Conservation (phyloP, 352 stramenopile genomes). For the Pythium dissotocum region DNA sequence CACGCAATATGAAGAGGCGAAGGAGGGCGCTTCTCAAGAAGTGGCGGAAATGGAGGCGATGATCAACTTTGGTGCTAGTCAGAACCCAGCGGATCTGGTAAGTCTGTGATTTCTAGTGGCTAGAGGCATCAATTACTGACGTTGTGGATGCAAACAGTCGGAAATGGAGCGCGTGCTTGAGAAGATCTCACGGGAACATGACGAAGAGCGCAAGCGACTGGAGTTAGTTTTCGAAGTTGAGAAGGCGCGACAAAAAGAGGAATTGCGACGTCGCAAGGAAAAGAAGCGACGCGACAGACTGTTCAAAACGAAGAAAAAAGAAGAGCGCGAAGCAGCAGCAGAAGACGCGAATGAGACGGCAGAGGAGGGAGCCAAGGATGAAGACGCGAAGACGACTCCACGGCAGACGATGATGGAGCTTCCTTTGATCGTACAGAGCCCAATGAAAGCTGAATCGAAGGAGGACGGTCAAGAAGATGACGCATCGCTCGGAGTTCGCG, state of each 20-base stretch:
- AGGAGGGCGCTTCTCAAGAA: background rate
- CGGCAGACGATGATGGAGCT: conserved; percentile 7
- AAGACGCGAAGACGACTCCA: conserved; percentile 1
- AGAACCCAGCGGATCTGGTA: conserved; percentile 14
- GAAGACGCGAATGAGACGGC: background rate
- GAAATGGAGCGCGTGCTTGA: conserved; percentile 63
- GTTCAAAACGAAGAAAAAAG: conserved; percentile 49
- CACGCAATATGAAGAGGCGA: background rate
- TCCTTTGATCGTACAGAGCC: conserved; percentile 14
- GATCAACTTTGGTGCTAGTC: background rate
- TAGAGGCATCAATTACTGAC: background rate
- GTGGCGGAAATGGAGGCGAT: conserved; percentile 5
- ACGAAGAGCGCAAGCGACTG: conserved; percentile 58
- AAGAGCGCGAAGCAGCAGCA: conserved; percentile 17
- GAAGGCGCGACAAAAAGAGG: conserved; percentile 68
- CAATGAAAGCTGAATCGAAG: conserved; percentile 35
- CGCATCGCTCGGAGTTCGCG: conserved; percentile 31
- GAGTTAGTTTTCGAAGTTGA: conserved; percentile 69
- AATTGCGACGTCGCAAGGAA: conserved; percentile 64
- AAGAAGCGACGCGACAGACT: conserved; percentile 55
- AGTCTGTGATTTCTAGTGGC: background rate
- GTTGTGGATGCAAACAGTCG: conserved; percentile 25
- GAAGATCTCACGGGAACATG: conserved; percentile 65
- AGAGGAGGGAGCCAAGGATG: conserved; percentile 5
- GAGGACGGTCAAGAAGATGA: background rate